A percentile compares a stretch with the other conserved stretches of the same genome.
phyloP scores from a whole-genome alignment of 352 stramenopile genomes.

The Pythium coloratum region DNA sequence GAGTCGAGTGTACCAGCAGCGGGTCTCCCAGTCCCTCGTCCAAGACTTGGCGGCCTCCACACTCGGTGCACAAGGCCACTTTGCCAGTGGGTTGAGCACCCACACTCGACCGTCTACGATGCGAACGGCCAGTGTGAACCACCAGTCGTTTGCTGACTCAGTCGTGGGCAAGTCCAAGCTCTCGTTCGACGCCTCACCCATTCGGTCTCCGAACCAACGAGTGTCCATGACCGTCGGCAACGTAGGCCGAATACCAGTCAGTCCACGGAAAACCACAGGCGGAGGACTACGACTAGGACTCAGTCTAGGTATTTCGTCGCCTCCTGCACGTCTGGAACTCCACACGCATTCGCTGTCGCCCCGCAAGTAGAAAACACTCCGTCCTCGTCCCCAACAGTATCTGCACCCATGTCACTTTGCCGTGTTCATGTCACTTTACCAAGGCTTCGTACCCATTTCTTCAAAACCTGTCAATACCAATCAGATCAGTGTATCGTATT shows the following conservation, averaged over 20 bases:
- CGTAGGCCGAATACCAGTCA: not conserved
- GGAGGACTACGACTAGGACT: not conserved
- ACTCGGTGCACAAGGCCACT: constrained; percentile 4
- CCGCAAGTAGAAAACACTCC: constrained; percentile 1
- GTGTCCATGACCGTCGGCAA: not conserved
- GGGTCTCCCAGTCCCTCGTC: not conserved
- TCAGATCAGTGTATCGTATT: not conserved
- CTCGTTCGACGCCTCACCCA: not conserved
- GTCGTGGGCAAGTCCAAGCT: constrained; percentile 7
- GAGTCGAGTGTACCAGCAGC: constrained; percentile 17
- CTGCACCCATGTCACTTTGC: not conserved
- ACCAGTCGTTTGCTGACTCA: not conserved
- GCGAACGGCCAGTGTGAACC: not conserved
- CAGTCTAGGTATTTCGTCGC: constrained; percentile 3
- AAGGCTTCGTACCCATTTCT: constrained; percentile 11
- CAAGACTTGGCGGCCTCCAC: constrained; percentile 15
- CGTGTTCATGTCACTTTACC: not conserved
- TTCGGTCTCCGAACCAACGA: not conserved
- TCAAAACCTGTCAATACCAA: not conserved
- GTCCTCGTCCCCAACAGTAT: not conserved
- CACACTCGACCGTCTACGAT: not conserved
- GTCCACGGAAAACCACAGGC: not conserved
- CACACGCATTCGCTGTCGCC: not conserved
- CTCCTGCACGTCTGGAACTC: constrained; percentile 6
- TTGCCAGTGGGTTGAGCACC: not conserved